Evolutionary conservation across 768 basidiomycete species (phyloP).

Genomic region (Clathrus columnatus): DNA sequence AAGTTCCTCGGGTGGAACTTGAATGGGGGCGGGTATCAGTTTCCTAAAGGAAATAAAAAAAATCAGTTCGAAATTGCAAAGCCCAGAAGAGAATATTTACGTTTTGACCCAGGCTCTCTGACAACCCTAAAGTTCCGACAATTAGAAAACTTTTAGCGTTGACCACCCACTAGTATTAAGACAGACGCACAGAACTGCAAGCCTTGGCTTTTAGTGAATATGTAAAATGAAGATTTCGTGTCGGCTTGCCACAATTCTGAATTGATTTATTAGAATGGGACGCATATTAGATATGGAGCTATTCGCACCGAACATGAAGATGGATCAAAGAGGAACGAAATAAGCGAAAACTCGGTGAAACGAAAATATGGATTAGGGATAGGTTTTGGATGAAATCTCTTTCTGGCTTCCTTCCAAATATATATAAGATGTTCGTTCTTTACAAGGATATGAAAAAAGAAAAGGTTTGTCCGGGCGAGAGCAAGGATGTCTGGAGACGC

Average conservation of each 20-base stretch:
- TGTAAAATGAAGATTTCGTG: not conserved
- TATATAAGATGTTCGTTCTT: constrained; percentile 34
- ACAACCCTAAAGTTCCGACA: not conserved
- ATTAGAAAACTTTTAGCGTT: not conserved
- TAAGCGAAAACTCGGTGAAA: constrained; percentile 51
- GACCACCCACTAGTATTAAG: not conserved
- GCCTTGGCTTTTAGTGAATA: not conserved
- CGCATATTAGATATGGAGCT: not conserved
- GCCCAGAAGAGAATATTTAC: not conserved
- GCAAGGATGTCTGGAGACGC: constrained; percentile 51
- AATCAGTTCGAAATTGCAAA: not conserved
- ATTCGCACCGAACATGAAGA: constrained; percentile 46
- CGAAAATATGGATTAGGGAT: constrained; percentile 35
- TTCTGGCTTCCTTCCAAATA: constrained; percentile 53
- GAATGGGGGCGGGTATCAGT: not conserved
- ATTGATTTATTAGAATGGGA: not conserved
- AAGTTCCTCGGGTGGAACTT: not conserved
- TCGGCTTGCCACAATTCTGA: not conserved
- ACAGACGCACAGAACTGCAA: not conserved
- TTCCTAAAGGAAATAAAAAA: not conserved
- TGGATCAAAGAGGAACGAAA: constrained; percentile 53
- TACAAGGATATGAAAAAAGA: constrained; percentile 41
- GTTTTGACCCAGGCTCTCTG: not conserved
- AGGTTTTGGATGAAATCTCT: constrained; percentile 23
- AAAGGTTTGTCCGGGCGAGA: constrained; percentile 48